A percentile compares a stretch with the other conserved stretches of the same genome.
phyloP scores from a whole-genome alignment of 73 alveolate genomes.

The Symbiodinium pilosum region DNA sequence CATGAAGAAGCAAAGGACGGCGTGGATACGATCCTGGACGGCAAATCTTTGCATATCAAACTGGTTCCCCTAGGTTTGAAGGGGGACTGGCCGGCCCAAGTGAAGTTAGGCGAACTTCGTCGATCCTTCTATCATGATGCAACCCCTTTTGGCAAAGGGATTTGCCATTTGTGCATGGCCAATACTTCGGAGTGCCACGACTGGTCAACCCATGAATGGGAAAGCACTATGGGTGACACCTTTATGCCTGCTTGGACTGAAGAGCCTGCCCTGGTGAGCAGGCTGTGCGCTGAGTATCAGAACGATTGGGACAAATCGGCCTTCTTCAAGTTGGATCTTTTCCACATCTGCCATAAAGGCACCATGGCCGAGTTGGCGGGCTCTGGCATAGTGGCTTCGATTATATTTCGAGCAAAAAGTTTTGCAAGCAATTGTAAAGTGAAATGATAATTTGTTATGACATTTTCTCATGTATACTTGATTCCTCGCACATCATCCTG shows the following conservation, averaged over 20 bases:
- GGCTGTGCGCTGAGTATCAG: background rate
- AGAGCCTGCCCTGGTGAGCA: background rate
- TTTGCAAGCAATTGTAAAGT: background rate
- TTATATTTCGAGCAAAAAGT: too few species aligned
- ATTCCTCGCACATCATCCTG: background rate
- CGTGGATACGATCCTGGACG: too few species aligned
- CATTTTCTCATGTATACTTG: background rate
- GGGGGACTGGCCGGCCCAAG: background rate
- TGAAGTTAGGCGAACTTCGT: background rate
- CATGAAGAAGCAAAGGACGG: too few species aligned
- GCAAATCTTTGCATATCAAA: too few species aligned
- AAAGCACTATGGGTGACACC: too few species aligned
- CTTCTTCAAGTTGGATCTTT: background rate
- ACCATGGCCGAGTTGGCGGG: background rate
- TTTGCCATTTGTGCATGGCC: background rate
- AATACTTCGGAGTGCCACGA: background rate
- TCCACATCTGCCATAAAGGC: background rate
- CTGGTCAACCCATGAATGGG: too few species aligned
- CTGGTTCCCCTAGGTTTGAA: background rate
- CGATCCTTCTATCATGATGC: background rate
- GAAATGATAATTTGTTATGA: background rate
- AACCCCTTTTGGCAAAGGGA: background rate
- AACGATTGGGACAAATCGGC: background rate
- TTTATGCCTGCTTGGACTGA: background rate
- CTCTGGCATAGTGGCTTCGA: background rate